Conservation (phyloP, 371 early-diverging fungal genomes). For the Cokeromyces recurvatus region DNA sequence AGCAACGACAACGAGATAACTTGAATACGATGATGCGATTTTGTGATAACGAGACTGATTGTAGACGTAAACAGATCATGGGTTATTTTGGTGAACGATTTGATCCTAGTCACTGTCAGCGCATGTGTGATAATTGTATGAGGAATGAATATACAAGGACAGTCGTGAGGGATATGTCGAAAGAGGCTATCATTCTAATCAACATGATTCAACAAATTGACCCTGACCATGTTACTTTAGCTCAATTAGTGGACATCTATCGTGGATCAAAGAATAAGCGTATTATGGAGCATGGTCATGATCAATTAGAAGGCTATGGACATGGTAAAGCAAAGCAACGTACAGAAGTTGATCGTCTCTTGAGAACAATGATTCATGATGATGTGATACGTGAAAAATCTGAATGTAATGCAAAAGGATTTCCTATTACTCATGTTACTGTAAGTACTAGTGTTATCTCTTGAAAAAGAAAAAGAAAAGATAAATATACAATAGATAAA, state of each 20-base stretch:
- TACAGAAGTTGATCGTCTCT: conserved; percentile 10
- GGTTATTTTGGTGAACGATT: conserved; percentile 96
- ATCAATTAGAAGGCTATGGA: conserved; percentile 56
- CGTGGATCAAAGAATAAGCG: conserved; percentile 65
- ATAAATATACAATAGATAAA: no score
- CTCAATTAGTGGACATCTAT: conserved; percentile 76
- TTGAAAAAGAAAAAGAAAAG: no score
- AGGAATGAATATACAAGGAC: conserved; percentile 14
- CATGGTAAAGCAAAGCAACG: conserved; percentile 40
- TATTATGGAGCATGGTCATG: conserved; percentile 46
- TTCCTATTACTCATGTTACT: conserved; percentile 14
- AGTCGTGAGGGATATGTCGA: conserved; percentile 48
- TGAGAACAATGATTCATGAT: conserved; percentile 10
- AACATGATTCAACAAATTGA: conserved; percentile 37
- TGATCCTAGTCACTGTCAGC: conserved; percentile 60
- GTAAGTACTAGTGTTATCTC: conserved; percentile 2
- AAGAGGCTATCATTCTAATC: conserved; percentile 40
- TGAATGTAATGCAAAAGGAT: conserved; percentile 13
- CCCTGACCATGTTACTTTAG: conserved; percentile 62
- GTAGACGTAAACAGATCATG: conserved; percentile 90
- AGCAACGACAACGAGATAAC: conserved; percentile 83
- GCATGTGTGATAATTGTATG: conserved; percentile 95
- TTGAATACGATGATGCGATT: conserved; percentile 87
- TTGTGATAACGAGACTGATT: conserved; percentile 94
- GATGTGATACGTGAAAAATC: background rate